Base-by-base conservation (phyloP, 78 protist genomes). In the Dictyostelium brefeldianum region DNA sequence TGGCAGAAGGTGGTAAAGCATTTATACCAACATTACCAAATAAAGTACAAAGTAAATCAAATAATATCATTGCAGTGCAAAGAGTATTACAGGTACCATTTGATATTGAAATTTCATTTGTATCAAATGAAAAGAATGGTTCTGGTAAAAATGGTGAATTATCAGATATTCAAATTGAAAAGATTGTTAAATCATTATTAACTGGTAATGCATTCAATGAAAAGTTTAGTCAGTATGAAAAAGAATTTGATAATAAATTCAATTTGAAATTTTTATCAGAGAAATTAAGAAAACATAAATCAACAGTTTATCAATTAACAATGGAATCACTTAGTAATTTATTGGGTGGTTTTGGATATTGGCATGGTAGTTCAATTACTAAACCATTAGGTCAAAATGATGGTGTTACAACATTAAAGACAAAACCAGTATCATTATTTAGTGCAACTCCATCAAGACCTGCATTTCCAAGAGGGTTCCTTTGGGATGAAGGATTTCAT, bases 401-500 rank as follows among this genome's bases (percentile, higher is more conserved):
- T 36, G 43, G 43, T 36, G 2, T 2, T 36, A 36, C 43, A 36
- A 46, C 9, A 48, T 43, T 18, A 1, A 12, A 59, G 12, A 69
- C 22, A 5, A 17, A 31, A 36, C 57, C 78, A 57, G 56, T 84
- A 73, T 50, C 78, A 46, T 94, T 98, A 29, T 93, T 90, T 70
- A 47, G 96, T 22, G 97, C 97, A 14, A 89, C 95, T 17, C 99
- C 99, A 22, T 92, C 97, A 20, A 83, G 99, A 46, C n/a, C 98
- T 50, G 89, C 93, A 36, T 98, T 98, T 80, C 99, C 99, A 74
- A 91, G 99, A n/a, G 99, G 99, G 25, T 98, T 98, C 43, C 57
- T 98, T n/a, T 98, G 99, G 99, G 99, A 98, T 90, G 99, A 98
- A 62, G 99, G 98, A 15, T 98, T 98, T 93, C 99, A 98, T 78